Percentiles rank a stretch among this genome's conserved stretches.
These are phyloP conservation scores for Xylaria sp. DNA, from an alignment of 495 filamentous ascomycete species.

Conservation along the genomic window DNA sequence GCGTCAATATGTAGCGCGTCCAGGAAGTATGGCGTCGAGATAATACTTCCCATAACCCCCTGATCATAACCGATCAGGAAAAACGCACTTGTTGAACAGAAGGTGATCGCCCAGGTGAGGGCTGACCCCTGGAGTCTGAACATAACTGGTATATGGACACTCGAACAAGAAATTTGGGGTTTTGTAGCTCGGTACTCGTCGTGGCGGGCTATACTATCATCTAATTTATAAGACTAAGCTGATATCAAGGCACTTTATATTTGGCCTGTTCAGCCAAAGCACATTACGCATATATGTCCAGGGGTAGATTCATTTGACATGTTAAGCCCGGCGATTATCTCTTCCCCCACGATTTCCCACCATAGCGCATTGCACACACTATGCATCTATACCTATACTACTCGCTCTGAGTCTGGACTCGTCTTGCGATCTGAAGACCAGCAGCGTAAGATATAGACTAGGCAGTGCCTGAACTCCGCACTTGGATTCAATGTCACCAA, in stretches of 20 bases:
- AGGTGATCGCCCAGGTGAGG: neutral
- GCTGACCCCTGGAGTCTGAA: neutral
- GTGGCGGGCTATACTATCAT: neutral
- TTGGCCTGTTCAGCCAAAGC: neutral
- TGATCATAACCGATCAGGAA: slow-evolving; percentile 6
- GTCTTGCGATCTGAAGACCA: neutral
- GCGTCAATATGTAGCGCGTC: neutral
- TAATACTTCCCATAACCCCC: neutral
- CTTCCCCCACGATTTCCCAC: neutral
- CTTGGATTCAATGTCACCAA: neutral
- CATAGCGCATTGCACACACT: neutral
- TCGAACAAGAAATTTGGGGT: neutral
- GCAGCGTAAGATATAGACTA: neutral
- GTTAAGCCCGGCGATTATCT: neutral
- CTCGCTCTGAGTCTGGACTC: neutral
- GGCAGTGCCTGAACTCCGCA: neutral
- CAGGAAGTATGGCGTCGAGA: neutral
- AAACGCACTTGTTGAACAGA: slow-evolving; percentile 9
- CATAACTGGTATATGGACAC: neutral
- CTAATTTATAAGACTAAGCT: neutral
- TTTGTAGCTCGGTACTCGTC: neutral
- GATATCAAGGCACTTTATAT: neutral
- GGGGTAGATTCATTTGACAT: neutral
- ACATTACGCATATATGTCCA: neutral
- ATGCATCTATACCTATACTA: neutral